These are phyloP conservation scores for Ampelomyces quisqualis DNA, from an alignment of 2,329 filamentous ascomycete genomes.

Conservation along the genomic window DNA sequence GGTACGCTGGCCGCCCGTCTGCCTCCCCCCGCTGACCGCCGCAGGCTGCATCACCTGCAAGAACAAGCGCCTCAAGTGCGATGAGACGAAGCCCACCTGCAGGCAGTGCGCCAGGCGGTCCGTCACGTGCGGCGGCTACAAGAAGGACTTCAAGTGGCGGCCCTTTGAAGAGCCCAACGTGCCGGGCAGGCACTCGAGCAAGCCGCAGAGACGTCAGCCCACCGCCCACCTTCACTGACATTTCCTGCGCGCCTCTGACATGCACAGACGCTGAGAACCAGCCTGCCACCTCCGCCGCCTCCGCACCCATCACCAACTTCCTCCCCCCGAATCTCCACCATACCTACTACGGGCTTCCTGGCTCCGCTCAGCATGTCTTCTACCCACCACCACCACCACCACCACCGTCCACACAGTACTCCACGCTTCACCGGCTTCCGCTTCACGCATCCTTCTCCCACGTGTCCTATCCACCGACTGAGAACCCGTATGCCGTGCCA, in stretches of 20 bases:
- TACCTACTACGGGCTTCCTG: conserved; percentile 10
- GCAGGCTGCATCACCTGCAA: conserved; percentile 73
- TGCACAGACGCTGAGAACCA: conserved; percentile 12
- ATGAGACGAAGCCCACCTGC: conserved; percentile 69
- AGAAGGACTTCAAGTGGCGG: conserved; percentile 75
- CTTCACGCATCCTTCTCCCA: conserved; percentile 15
- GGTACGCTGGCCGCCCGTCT: conserved; percentile 56
- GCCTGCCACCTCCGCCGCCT: conserved; percentile 3
- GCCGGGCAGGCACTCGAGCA: conserved; percentile 46
- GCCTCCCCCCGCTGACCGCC: background rate
- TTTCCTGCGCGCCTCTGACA: conserved; percentile 10
- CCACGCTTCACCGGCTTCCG: conserved; percentile 11
- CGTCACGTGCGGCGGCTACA: conserved; percentile 69
- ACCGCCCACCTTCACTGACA: background rate
- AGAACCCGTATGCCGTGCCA: conserved; percentile 14
- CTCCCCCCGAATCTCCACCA: conserved; percentile 3
- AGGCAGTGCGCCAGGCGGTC: conserved; percentile 65
- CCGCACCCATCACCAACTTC: conserved; percentile 7
- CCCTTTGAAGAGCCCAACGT: conserved; percentile 66
- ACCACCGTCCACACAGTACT: conserved; percentile 7
- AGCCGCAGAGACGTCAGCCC: conserved; percentile 50
- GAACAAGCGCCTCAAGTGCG: conserved; percentile 70
- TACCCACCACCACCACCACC: conserved; percentile 15
- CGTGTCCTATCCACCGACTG: conserved; percentile 8
- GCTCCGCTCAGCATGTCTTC: conserved; percentile 12